Percentiles rank a stretch among this genome's conserved stretches.
These are phyloP conservation scores for Penicillium angulare DNA, from an alignment of 495 filamentous ascomycete species.

Conservation along the genomic window DNA sequence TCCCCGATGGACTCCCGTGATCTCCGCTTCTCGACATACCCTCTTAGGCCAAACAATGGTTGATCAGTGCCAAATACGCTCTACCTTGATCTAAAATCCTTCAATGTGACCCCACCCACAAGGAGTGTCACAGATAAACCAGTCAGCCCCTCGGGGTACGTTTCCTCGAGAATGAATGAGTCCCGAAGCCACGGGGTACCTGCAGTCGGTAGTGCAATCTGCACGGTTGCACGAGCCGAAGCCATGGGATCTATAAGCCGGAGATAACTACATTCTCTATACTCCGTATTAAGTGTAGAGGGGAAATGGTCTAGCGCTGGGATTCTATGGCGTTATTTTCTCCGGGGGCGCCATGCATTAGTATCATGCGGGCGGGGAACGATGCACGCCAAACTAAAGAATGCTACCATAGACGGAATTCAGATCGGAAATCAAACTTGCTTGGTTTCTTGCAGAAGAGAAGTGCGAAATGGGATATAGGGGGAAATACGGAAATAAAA, in stretches of 20 bases:
- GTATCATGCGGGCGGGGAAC: background rate
- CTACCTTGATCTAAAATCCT: conserved; percentile 6
- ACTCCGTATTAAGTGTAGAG: no score
- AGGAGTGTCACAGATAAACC: conserved; percentile 10
- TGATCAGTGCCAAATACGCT: background rate
- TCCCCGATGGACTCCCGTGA: background rate
- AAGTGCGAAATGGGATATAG: no score
- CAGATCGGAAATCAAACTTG: background rate
- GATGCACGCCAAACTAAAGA: no score
- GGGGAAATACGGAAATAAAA: no score
- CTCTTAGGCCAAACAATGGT: background rate
- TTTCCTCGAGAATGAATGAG: conserved; percentile 1
- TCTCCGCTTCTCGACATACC: background rate
- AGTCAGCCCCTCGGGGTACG: conserved; percentile 6
- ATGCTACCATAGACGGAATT: conserved; percentile 3
- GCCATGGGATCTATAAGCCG: background rate
- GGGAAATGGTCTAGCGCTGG: no score
- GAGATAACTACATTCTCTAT: no score
- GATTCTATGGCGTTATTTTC: no score
- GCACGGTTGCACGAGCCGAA: background rate
- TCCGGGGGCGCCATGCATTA: background rate
- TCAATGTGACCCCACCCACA: conserved; percentile 14
- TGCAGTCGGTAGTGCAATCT: background rate
- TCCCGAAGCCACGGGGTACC: background rate
- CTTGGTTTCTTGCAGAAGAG: background rate